Evolutionary conservation across 768 basidiomycete genomes (phyloP), one percentile per base, ranked within the genome.

Genomic region (Saitozyma podzolica): DNA sequence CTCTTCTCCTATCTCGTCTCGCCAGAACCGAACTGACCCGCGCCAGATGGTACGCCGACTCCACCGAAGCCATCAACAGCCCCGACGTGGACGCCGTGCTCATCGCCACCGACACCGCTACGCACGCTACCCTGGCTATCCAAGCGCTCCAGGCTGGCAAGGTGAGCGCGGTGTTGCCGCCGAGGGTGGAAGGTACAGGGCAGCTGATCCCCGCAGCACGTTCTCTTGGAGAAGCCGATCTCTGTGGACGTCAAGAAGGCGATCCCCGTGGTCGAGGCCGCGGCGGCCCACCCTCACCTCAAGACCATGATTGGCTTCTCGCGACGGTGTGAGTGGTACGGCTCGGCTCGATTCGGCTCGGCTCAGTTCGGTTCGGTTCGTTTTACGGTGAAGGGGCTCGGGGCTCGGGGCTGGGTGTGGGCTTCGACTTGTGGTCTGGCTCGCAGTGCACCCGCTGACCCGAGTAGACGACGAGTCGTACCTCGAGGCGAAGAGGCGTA

Each of bases 141-240:
- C 45, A 59, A 17, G 54, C 66, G 8, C 43, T 71, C 13, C 40
- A 50, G 52, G 63, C 66, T 40, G 69, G 66, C 7, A 60, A 61
- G 56, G 68, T 67, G 29, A 29, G 29, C 2, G 29, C 29, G 5
- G 5, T 29, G 29, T 29, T 2, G 29, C 5, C 29, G 29, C 29
- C 2, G 29, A 29, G 29, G 29, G 29, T 29, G 29, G 53, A 53
- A 58, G 48, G 43, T 41, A 13, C 13, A 6, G 19, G 41, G 40
- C 8, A n/a, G 1, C 17, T 39, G 13, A 45, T 1, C 40, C n/a
- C 49, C 17, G 10, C 40, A 66, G 66, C 62, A 70, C 54, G 61
- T 67, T 37, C 57, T 70, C n/a, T 45, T 64, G 3, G 69, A 70
- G 58, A 70, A 70, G 56, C 69, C 69, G 10, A 67, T 70, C 40